Conservation (phyloP, 108 stramenopile species). For the Schizochytrium sp. region DNA sequence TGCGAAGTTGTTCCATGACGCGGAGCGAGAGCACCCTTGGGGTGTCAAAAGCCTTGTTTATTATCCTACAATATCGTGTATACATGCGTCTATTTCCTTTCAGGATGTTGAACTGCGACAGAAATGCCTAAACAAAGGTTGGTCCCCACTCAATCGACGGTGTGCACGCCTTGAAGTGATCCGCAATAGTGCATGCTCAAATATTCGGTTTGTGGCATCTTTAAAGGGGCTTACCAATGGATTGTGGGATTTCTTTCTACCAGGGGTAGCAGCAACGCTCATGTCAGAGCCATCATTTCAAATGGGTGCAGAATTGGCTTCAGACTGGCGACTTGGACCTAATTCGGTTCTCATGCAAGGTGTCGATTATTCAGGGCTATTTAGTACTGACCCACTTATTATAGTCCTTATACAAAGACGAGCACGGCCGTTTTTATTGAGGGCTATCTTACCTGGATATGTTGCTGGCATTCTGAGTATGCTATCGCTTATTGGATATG, state of each 20-base stretch:
- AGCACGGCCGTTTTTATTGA: neutral
- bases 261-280: neutral
- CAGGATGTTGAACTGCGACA: neutral
- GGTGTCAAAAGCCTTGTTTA: neutral
- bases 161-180: slow-evolving; percentile 1
- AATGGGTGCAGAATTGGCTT: neutral
- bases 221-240: too few species aligned
- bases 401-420: neutral
- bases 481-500: neutral
- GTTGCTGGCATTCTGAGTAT: neutral
- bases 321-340: neutral
- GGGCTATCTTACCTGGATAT: neutral
- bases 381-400: neutral
- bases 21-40: neutral
- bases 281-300: neutral
- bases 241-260: neutral
- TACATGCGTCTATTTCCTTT: neutral
- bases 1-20: neutral
- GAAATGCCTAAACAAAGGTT: neutral
- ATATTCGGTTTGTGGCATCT: neutral
- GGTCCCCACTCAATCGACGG: neutral
- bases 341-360: neutral
- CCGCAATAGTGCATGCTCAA: too few species aligned
- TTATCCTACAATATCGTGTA: neutral
- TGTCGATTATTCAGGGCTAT: neutral